phyloP scores from a whole-genome alignment of 176 grass and related monocot species.

The Carex scoparia region DNA sequence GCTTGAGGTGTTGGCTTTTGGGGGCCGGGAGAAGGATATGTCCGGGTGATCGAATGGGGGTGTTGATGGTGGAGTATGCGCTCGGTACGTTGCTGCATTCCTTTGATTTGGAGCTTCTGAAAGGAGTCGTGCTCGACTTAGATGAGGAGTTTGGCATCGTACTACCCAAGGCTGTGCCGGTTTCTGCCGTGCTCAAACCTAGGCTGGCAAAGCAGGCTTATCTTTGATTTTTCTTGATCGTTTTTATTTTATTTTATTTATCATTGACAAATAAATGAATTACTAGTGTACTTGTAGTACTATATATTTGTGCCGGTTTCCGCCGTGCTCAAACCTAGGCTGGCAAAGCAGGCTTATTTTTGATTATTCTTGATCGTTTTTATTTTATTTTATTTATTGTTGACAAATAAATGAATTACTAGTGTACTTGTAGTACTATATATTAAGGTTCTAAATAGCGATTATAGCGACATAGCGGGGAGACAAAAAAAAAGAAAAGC shows the following conservation, averaged over 20 bases:
- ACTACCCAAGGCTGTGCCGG: constrained; percentile 17
- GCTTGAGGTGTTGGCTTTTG: neutral
- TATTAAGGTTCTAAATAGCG: no score
- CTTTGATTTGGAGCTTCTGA: constrained; percentile 21
- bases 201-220: constrained; percentile 2
- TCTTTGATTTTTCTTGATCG: neutral
- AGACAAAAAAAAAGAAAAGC: no score
- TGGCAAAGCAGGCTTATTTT: neutral
- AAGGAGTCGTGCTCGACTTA: constrained; percentile 16
- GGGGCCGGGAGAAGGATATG: constrained; percentile 6
- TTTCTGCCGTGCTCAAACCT: neutral
- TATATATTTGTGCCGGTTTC: no score
- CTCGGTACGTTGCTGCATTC: constrained; percentile 16
- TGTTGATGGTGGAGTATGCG: constrained; percentile 8
- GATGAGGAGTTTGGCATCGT: constrained; percentile 21
- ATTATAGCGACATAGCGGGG: no score
- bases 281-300: neutral
- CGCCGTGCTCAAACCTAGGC: constrained; percentile 6
- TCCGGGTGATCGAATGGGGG: constrained; percentile 9
- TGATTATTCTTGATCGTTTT: neutral
- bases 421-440: neutral
- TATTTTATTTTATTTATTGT: neutral
- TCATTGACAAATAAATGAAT: neutral
- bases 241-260: neutral
- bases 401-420: neutral